phyloP scores from a whole-genome alignment of 2,329 filamentous ascomycete species.

The Coniochaeta sp. region DNA sequence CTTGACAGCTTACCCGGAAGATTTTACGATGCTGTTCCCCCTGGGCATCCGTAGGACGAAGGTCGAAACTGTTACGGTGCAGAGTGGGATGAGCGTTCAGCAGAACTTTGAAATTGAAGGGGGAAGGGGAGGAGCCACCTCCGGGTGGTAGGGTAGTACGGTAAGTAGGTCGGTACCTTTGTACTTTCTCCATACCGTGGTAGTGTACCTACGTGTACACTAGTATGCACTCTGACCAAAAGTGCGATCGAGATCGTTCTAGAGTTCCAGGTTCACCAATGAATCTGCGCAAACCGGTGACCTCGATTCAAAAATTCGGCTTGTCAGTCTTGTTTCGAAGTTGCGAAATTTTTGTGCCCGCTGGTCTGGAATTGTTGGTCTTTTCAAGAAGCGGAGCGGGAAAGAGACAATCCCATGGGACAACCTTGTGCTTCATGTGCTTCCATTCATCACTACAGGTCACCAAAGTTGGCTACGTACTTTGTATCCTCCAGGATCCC shows the following conservation, averaged over 20 bases:
- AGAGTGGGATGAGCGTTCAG: too few species aligned
- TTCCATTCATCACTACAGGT: background rate
- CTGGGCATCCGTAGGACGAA: too few species aligned
- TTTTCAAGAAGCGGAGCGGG: background rate
- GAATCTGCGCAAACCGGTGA: background rate
- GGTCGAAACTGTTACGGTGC: too few species aligned
- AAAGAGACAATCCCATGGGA: background rate
- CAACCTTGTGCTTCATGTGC: background rate
- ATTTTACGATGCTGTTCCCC: background rate
- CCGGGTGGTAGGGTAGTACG: too few species aligned
- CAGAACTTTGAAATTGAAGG: background rate
- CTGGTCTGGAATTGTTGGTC: background rate
- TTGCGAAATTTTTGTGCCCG: background rate
- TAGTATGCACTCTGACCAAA: background rate
- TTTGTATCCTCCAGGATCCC: too few species aligned
- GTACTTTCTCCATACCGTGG: too few species aligned
- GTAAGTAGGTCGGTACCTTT: too few species aligned
- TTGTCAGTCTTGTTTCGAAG: background rate
- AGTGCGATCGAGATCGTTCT: background rate
- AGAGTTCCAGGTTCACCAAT: background rate
- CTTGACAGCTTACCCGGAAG: background rate
- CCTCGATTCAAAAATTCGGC: background rate
- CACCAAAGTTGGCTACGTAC: too few species aligned
- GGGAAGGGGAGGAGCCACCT: background rate
- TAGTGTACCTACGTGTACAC: too few species aligned